Conservation (phyloP, 768 basidiomycete species). For the Kwoniella shandongensis region DNA sequence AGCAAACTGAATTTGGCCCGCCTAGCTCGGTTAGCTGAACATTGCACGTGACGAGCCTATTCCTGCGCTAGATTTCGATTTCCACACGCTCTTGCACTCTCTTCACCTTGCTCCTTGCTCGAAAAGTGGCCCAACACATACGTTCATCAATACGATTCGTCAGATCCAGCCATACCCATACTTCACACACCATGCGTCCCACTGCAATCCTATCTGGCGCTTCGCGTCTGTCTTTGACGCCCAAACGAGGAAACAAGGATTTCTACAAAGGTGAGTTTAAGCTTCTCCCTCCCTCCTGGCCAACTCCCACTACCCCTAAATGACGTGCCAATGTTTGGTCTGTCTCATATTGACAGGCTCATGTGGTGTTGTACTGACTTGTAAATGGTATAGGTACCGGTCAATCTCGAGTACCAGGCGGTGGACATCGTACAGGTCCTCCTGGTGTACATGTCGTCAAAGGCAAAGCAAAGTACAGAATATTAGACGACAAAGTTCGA, state of each 20-base stretch:
- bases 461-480: constrained; percentile 72
- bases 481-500: constrained; percentile 78
- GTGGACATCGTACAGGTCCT: constrained; percentile 81
- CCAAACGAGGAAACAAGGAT: constrained; percentile 91
- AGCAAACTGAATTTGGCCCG: too few species aligned
- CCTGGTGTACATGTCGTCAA: constrained; percentile 78
- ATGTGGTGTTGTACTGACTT: too few species aligned
- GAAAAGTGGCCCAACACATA: neutral
- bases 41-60: too few species aligned
- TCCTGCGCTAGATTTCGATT: too few species aligned
- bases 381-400: constrained; percentile 64
- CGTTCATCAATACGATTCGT: neutral
- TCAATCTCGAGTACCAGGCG: constrained; percentile 72
- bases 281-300: neutral
- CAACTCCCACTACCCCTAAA: neutral
- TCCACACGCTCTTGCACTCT: neutral
- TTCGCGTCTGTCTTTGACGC: constrained; percentile 74
- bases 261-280: constrained; percentile 81
- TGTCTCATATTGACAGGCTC: too few species aligned
- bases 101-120: neutral
- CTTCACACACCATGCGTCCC: constrained; percentile 45
- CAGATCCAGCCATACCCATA: neutral
- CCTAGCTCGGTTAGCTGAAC: too few species aligned
- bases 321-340: neutral
- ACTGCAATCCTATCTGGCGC: constrained; percentile 57